Evolutionary conservation across 371 early-diverging fungal species (phyloP), one percentile per base, ranked within the genome.

Genomic region (Haplosporangium sp.): DNA sequence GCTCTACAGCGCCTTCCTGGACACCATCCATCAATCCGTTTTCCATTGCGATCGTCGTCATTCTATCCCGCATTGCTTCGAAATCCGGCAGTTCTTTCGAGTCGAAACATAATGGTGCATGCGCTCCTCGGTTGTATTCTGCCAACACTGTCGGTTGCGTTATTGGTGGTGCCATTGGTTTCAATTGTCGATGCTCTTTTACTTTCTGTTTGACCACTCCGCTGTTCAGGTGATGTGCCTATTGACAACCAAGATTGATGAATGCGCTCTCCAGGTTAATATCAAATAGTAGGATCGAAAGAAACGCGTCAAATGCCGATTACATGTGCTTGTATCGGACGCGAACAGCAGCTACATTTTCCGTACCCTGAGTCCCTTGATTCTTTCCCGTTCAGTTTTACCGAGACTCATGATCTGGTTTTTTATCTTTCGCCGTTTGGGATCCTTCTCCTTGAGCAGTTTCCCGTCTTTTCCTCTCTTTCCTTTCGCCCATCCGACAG

Each of bases 1-100:
- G 83, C 67, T 90, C 87, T 20, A 91, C 89, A 7, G 86, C 82
- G 42, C 91, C 91, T 38, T 89, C 87, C 16, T 87, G 84, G 0
- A 91, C 88, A 9, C 93, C 93, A 12, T 88, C 90, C 37, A 89
- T 52, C 52, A 93, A 73, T 2, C 93, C 93, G 64, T 91, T 86
- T 72, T 93, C 92, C 64, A 91, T 64, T 6, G 93, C 92, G 37
- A 91, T 85, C 6, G 90, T 87, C 7, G 87, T 87, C 92, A 93
- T 91, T 42, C 94, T 83, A n/a, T 90, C 83, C 64, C 85, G 86
- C 55, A 93, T 80, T 7, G 89, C 84, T 11, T 92, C 90, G 37
- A 88, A 86, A 65, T 87, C 85, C 1, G 94, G 94, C 36, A 91
- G 79, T 50, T 90, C 89, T 64, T 91, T 92, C 7, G 92, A 81